Conservation (phyloP, 148 eudicot species). For the Heliamphora exappendiculata region DNA sequence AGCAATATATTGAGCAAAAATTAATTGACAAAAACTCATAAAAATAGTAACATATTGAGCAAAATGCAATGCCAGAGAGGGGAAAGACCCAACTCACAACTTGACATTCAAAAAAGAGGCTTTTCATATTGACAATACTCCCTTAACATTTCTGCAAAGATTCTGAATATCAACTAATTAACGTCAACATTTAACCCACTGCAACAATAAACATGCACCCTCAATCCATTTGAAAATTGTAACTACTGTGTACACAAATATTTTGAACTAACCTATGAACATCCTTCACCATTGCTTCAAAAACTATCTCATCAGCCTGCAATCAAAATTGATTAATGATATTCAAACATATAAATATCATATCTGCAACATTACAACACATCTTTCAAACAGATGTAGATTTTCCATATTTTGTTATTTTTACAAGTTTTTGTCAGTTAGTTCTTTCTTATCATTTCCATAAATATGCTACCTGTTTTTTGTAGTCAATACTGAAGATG, state of each 20-base stretch:
- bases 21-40: too few species aligned
- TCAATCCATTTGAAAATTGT: neutral
- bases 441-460: neutral
- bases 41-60: too few species aligned
- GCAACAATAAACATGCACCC: neutral
- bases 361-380: slow-evolving; percentile 1
- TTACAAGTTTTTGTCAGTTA: too few species aligned
- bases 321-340: slow-evolving; percentile 9
- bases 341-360: neutral
- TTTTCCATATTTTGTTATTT: too few species aligned
- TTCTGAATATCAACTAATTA: neutral
- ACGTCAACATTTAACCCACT: neutral
- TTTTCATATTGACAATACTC: neutral
- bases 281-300: slow-evolving; percentile 80
- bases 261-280: slow-evolving; percentile 48
- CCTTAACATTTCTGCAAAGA: neutral
- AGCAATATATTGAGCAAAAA: too few species aligned
- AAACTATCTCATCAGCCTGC: slow-evolving; percentile 86
- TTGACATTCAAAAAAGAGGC: neutral
- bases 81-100: neutral
- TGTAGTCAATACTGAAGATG: too few species aligned
- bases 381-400: neutral
- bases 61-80: too few species aligned
- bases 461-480: neutral
- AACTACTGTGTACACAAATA: neutral